A percentile compares a stretch with the other conserved stretches of the same genome.
Conservation (phyloP, 768 basidiomycete species). For the Termitomyces sp. region DNA sequence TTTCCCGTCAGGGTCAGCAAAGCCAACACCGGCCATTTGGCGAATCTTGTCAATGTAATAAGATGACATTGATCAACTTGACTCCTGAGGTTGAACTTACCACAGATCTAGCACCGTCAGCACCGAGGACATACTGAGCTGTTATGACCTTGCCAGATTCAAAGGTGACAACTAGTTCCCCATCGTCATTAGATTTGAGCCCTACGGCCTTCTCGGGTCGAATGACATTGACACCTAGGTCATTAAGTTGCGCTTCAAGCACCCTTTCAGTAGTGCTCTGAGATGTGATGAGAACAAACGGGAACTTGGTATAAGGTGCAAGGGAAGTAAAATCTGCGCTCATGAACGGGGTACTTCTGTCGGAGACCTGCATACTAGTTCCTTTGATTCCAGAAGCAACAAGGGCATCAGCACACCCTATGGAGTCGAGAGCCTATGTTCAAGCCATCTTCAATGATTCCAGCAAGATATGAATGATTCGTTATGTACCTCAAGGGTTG, state of each 20-base stretch:
- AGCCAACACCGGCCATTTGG: constrained; percentile 31
- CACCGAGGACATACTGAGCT: constrained; percentile 42
- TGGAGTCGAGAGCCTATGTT: constrained; percentile 37
- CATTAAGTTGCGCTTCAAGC: constrained; percentile 27
- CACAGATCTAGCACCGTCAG: constrained; percentile 42
- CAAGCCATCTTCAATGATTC: not conserved
- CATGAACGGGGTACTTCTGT: constrained; percentile 22
- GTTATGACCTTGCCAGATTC: constrained; percentile 38
- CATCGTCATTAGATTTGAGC: constrained; percentile 23
- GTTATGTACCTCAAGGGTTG: constrained; percentile 41
- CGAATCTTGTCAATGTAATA: constrained; percentile 30
- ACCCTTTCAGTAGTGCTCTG: constrained; percentile 39
- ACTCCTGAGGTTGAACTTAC: constrained; percentile 19
- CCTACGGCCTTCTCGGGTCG: constrained; percentile 34
- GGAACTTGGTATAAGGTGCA: constrained; percentile 33
- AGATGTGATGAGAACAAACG: constrained; percentile 34
- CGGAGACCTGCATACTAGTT: constrained; percentile 18
- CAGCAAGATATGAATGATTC: not conserved
- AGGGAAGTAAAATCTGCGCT: constrained; percentile 27
- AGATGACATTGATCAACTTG: not conserved
- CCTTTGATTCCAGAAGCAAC: constrained; percentile 29
- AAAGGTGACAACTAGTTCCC: constrained; percentile 35
- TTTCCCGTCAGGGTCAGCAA: constrained; percentile 34
- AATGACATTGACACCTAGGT: constrained; percentile 24
- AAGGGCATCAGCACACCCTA: constrained; percentile 35